Evolutionary conservation across 352 stramenopile genomes (phyloP).

Genomic region (Peronosclerospora sorghi): DNA sequence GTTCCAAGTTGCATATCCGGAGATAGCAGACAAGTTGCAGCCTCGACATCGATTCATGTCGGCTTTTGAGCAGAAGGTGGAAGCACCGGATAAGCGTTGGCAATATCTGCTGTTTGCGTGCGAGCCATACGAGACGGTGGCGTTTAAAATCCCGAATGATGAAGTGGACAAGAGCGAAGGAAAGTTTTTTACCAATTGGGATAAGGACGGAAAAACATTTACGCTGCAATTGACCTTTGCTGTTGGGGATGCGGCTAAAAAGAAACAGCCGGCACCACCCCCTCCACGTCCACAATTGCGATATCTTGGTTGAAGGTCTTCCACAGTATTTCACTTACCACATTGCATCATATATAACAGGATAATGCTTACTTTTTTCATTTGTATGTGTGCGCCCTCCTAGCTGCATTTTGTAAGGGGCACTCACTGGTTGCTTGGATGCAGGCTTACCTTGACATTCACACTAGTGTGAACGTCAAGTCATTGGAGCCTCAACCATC

Average conservation of each 20-base stretch:
- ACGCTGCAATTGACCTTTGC: constrained; percentile 82
- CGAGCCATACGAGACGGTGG: constrained; percentile 98
- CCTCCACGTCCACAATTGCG: constrained; percentile 41
- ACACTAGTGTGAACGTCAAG: constrained; percentile 85
- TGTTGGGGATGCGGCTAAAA: constrained; percentile 16
- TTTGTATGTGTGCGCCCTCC: neutral
- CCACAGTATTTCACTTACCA: neutral
- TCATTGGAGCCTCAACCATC: constrained; percentile 85
- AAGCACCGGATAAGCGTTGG: constrained; percentile 90
- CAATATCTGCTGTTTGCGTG: constrained; percentile 98
- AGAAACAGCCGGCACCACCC: constrained; percentile 35
- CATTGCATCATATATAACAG: too few relatives aligned
- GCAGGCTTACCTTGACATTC: constrained; percentile 85
- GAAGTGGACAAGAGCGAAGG: constrained; percentile 91
- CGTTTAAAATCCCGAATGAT: constrained; percentile 98
- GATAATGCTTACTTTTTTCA: too few relatives aligned
- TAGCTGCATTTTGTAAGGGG: constrained; percentile 9
- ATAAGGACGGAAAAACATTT: constrained; percentile 93
- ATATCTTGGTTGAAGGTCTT: constrained; percentile 9
- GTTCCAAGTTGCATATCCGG: constrained; percentile 95
- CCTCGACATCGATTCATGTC: constrained; percentile 98
- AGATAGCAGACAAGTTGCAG: constrained; percentile 89
- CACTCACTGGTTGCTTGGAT: constrained; percentile 84
- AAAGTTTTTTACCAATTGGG: constrained; percentile 97
- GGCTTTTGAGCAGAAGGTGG: constrained; percentile 98